Conservation (phyloP, 306 rosid genomes). For the Vachellia collinsii region DNA sequence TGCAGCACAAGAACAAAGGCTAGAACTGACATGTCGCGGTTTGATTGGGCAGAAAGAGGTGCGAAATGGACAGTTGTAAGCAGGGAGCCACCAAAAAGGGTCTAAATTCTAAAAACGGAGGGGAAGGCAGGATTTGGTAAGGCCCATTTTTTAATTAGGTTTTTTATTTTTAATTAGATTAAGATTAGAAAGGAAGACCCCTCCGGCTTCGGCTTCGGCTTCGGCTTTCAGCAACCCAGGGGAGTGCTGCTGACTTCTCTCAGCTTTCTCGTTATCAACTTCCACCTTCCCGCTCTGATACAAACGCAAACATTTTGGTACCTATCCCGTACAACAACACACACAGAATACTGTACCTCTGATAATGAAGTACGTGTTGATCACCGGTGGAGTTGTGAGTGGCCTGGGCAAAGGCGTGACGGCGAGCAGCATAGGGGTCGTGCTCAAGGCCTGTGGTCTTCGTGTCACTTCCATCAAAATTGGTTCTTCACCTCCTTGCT, state of each 20-base stretch:
- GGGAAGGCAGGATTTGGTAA: neutral
- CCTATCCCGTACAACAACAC: neutral
- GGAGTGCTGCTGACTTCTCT: neutral
- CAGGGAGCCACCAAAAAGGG: neutral
- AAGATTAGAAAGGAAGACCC: constrained; percentile 21
- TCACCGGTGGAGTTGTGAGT: constrained; percentile 93
- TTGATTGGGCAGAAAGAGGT: neutral
- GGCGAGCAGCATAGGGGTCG: constrained; percentile 97
- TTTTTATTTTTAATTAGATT: constrained; percentile 4
- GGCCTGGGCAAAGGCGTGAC: constrained; percentile 99
- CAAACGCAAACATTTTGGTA: constrained; percentile 48
- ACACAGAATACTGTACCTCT: neutral
- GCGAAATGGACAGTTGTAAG: constrained; percentile 3
- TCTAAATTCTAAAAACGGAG: neutral
- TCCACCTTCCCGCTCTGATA: constrained; percentile 55
- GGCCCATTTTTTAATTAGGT: neutral
- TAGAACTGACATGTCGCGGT: neutral
- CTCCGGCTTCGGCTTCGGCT: neutral
- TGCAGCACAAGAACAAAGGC: neutral
- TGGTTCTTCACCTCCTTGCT: constrained; percentile 48
- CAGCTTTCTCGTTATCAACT: constrained; percentile 13
- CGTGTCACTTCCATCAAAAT: constrained; percentile 97
- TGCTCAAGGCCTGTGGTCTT: constrained; percentile 95
- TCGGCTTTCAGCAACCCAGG: neutral
- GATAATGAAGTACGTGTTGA: constrained; percentile 85